Evolutionary conservation across 2,329 filamentous ascomycete species (phyloP), one percentile per base, ranked within the genome.

Genomic region (Cladosporium sp.): DNA sequence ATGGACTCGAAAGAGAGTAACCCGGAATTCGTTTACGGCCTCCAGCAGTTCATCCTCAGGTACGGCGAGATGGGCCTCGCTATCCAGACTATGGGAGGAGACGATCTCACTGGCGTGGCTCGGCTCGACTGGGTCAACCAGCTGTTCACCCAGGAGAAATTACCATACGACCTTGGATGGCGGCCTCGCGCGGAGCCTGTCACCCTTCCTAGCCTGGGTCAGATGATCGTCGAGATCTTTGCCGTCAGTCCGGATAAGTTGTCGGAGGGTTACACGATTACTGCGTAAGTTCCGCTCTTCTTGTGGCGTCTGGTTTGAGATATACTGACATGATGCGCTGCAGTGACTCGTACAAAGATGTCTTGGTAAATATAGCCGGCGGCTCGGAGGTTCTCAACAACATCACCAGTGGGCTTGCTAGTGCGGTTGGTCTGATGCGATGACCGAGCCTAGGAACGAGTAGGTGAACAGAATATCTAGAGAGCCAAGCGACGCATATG

Each of bases 51-150:
- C 78, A 69, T 75, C 70, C 2, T 78, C 75, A 56, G 73, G 73
- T 78, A 78, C 65, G 76, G 76, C 56, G 78, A 80, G 70, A 78
- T 75, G 2, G 75, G 76, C 0, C 65, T 79, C n/a, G 79, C 76
- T 60, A 67, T 79, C 33, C 73, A 74, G 35, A 70, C 74, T 2
- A 77, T 80, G 73, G 74, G 76, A 37, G 53, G 53, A 37, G 70
- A 76, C 65, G 74, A 72, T 29, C 62, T 69, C 10, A 73, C 69
- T 11, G 77, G 77, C 14, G 70, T 75, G 29, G 74, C 76, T 2
- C 71, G 72, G 1, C 44, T 78, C 26, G 72, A 78, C 35, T 78
- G 73, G 68, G 72, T 78, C 12, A 72, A 71, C 28, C 71, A 67
- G 14, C 69, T 79, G 66, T 79, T 80, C 62, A 75, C 77, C 67